Evolutionary conservation across 495 filamentous ascomycete species (phyloP).

Genomic region (Daldinia caldariorum): DNA sequence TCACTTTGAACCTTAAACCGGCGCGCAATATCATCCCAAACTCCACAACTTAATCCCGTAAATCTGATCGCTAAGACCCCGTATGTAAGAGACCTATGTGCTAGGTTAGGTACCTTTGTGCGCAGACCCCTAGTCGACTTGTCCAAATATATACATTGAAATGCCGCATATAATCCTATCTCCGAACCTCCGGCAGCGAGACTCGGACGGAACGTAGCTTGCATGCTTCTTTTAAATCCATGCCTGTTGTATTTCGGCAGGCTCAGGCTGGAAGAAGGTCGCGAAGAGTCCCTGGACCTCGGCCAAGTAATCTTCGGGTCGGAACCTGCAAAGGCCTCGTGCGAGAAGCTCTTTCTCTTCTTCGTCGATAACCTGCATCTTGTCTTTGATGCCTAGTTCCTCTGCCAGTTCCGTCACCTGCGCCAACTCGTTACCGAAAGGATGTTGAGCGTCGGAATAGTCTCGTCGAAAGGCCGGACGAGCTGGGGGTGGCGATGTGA

Average conservation of each 20-base stretch:
- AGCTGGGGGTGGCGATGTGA: constrained; percentile 48
- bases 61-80: constrained; percentile 35
- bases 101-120: constrained; percentile 31
- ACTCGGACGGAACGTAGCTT: constrained; percentile 11
- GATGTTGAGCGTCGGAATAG: constrained; percentile 52
- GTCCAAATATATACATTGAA: constrained; percentile 51
- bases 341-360: constrained; percentile 73
- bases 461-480: constrained; percentile 47
- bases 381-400: constrained; percentile 75
- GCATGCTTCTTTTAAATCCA: constrained; percentile 44
- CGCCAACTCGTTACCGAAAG: constrained; percentile 78
- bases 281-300: constrained; percentile 79
- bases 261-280: constrained; percentile 50
- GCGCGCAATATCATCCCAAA: constrained; percentile 39
- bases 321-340: constrained; percentile 77
- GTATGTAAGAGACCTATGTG: constrained; percentile 25
- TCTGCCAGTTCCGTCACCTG: constrained; percentile 85
- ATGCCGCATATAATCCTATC: constrained; percentile 25
- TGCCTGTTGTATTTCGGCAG: constrained; percentile 32
- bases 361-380: constrained; percentile 70
- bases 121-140: constrained; percentile 33
- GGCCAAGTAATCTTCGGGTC: constrained; percentile 81
- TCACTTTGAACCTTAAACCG: constrained; percentile 29
- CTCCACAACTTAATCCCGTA: constrained; percentile 36
- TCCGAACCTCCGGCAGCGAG: constrained; percentile 26